These are phyloP conservation scores for Psilocybe sp. DNA, from an alignment of 768 basidiomycete species.

Conservation along the genomic window DNA sequence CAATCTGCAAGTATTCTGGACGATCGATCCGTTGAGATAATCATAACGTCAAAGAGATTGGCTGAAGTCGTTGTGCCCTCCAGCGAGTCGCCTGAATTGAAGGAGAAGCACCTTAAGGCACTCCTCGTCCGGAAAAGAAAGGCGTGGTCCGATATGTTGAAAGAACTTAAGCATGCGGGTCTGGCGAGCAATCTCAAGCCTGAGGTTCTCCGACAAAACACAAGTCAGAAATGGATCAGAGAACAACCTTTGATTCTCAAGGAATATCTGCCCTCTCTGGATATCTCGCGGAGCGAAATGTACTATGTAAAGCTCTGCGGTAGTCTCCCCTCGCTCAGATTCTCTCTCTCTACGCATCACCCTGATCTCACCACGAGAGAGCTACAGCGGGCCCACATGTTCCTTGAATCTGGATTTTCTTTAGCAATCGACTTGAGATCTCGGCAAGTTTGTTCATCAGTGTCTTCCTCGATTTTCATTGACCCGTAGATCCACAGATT, in stretches of 20 bases:
- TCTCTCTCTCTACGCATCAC: constrained; percentile 67
- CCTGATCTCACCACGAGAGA: constrained; percentile 85
- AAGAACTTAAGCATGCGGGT: constrained; percentile 81
- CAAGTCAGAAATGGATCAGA: constrained; percentile 58
- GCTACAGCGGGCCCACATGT: constrained; percentile 71
- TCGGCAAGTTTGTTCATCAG: constrained; percentile 45
- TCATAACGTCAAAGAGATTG: constrained; percentile 58
- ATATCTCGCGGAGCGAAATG: constrained; percentile 45
- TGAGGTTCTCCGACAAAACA: constrained; percentile 56
- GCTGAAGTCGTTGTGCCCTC: constrained; percentile 41
- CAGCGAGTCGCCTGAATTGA: constrained; percentile 43
- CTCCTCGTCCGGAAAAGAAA: constrained; percentile 81
- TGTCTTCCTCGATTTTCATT: neutral
- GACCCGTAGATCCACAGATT: constrained; percentile 18
- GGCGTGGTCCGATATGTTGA: constrained; percentile 88
- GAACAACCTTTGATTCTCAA: constrained; percentile 50
- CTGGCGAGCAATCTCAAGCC: constrained; percentile 71
- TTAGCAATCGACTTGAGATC: constrained; percentile 61
- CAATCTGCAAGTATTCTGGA: constrained; percentile 45
- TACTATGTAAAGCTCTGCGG: constrained; percentile 67
- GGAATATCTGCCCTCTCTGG: constrained; percentile 14
- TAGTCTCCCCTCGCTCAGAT: constrained; percentile 64
- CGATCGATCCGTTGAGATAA: constrained; percentile 58
- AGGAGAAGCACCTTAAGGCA: constrained; percentile 65
- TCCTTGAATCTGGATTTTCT: constrained; percentile 77